Percentiles rank a stretch among this genome's conserved stretches.
These are phyloP conservation scores for Agrostemma githago DNA, from an alignment of 148 eudicot species.

Conservation along the genomic window DNA sequence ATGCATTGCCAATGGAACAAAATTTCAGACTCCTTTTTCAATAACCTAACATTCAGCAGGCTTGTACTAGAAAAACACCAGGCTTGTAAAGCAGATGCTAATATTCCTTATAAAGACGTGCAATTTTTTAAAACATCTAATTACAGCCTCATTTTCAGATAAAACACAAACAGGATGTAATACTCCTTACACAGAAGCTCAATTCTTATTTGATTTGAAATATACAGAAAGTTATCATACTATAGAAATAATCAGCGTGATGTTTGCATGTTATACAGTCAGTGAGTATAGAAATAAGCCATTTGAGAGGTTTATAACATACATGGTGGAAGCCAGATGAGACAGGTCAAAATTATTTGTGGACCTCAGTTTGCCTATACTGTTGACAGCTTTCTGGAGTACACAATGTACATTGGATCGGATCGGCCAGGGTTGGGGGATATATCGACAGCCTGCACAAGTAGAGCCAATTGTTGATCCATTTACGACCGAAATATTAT, in stretches of 20 bases:
- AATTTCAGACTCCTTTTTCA: background rate
- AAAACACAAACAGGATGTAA: background rate
- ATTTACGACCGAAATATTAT: background rate
- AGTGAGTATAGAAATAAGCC: background rate
- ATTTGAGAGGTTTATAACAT: background rate
- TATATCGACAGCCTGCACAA: conserved; percentile 79
- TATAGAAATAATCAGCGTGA: background rate
- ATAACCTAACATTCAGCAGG: background rate
- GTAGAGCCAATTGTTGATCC: background rate
- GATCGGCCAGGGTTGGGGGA: conserved; percentile 94
- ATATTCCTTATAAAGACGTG: background rate
- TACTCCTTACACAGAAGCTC: background rate
- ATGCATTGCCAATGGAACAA: background rate
- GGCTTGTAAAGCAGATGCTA: background rate
- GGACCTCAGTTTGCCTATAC: conserved; percentile 28
- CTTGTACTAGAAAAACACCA: background rate
- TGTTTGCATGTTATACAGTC: background rate
- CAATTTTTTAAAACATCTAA: background rate
- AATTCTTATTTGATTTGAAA: background rate
- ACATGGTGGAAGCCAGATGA: background rate
- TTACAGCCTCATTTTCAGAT: background rate
- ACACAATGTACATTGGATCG: conserved; percentile 91
- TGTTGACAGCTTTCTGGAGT: conserved; percentile 63
- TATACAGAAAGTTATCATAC: background rate
- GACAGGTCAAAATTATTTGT: background rate